Evolutionary conservation across 768 basidiomycete genomes (phyloP).

Genomic region (Melanogaster broomeanus): DNA sequence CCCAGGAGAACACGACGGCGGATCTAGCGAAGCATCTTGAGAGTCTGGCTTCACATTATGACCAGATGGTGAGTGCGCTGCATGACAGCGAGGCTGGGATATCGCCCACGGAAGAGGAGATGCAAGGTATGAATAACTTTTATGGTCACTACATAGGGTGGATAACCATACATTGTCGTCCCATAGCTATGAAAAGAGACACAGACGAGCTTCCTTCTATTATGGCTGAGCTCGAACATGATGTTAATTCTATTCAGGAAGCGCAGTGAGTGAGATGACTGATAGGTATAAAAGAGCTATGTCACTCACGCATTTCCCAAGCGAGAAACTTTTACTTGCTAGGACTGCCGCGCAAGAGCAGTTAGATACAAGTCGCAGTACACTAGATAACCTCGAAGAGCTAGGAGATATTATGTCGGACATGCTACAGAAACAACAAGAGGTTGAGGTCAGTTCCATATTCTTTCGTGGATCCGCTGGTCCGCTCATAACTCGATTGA

Average conservation of each 20-base stretch:
- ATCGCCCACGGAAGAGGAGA: slow-evolving; percentile 64
- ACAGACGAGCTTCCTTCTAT: slow-evolving; percentile 77
- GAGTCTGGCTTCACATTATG: slow-evolving; percentile 72
- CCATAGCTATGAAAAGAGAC: slow-evolving; percentile 76
- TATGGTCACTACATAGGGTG: neutral
- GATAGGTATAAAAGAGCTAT: neutral
- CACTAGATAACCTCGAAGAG: slow-evolving; percentile 69
- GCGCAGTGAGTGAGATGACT: slow-evolving; percentile 49
- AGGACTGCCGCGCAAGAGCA: slow-evolving; percentile 47
- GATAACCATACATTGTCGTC: neutral
- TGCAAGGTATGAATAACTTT: slow-evolving; percentile 49
- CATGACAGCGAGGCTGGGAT: slow-evolving; percentile 71
- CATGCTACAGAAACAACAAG: slow-evolving; percentile 70
- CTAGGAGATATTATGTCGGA: slow-evolving; percentile 79
- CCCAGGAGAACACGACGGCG: slow-evolving; percentile 56
- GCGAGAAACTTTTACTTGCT: slow-evolving; percentile 49
- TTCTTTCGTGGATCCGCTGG: neutral
- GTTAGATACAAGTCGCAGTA: slow-evolving; percentile 48
- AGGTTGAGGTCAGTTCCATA: slow-evolving; percentile 58
- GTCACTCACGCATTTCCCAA: slow-evolving; percentile 27
- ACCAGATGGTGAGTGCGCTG: slow-evolving; percentile 71
- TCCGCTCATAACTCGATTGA: neutral
- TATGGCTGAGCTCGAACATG: slow-evolving; percentile 69
- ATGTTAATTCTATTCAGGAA: slow-evolving; percentile 50
- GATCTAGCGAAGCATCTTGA: slow-evolving; percentile 78